Base-by-base conservation (phyloP, 208 protist species). In the Strigomonas galati region DNA sequence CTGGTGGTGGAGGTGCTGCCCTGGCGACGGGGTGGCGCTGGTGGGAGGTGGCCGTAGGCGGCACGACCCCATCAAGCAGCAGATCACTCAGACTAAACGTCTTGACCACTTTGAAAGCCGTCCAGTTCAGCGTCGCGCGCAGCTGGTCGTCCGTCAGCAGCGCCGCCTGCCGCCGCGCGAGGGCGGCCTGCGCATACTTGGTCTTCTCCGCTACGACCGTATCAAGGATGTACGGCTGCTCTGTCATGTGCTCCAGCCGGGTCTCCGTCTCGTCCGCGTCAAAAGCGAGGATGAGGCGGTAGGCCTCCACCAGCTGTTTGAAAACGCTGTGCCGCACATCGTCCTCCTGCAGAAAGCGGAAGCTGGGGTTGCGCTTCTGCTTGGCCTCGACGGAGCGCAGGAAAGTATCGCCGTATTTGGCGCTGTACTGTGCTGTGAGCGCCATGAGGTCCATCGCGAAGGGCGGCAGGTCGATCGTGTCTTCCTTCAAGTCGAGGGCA, bases 61-160 rank as follows among this genome's bases (percentile, higher is more conserved):
- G 84, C 58, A 89, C 67, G 12, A 85, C 76, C 0, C 84, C 90
- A 55, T 95, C 90, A 1, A 95, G 78, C 44, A 76, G 70, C 65
- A 93, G 67, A 61, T 95, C 90, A 21, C 71, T 78, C 19, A 91
- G 57, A 10, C 52, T 72, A 51, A 95, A 93, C 6, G 75, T 79
- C 40, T 84, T 75, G 1, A 91, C 66, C 23, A 95, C 90, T 23
- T 81, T 85, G 64, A 95, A 95, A 35, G 76, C 67, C 32, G 75
- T 79, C 87, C 90, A 96, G 62, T 92, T 79, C 59, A 96, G 79
- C 64, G 78, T 80, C 17, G 79, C 79, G n/a, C 80, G 81, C 40
- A 96, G 72, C 65, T 85, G 83, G n/a, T 93, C 87, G 48, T 96
- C 87, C 3, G 90, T 93, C 48, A 96, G 72, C 26, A 93, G 69